A percentile compares a stretch with the other conserved stretches of the same genome.
phyloP scores from a whole-genome alignment of 345 rosid species.

The Hirschfeldia incana region DNA sequence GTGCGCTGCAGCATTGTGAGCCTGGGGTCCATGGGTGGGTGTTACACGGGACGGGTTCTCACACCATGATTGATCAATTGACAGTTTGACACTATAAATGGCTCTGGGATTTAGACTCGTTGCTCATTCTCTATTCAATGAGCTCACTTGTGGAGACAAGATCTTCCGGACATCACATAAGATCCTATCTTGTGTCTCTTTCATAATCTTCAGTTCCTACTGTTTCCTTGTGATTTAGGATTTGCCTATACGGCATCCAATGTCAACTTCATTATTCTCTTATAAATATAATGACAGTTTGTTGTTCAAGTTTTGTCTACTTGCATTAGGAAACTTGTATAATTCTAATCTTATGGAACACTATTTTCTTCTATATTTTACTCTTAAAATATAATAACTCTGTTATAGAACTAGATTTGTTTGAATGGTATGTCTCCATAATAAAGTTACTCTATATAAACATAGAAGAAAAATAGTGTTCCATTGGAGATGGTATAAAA shows the following conservation, averaged over 20 bases:
- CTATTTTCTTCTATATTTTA: too few species aligned
- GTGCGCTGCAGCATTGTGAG: too few species aligned
- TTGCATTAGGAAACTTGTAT: background rate
- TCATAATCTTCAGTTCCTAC: background rate
- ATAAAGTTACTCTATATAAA: too few species aligned
- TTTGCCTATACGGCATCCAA: slow-evolving; percentile 29
- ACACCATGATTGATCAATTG: background rate
- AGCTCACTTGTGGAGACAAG: slow-evolving; percentile 15
- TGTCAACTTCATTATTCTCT: slow-evolving; percentile 24
- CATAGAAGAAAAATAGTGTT: too few species aligned
- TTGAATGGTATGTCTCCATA: too few species aligned
- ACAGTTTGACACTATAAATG: background rate
- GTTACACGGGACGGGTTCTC: too few species aligned
- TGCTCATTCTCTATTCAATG: background rate
- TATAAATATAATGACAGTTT: background rate
- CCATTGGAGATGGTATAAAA: background rate
- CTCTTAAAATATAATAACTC: too few species aligned
- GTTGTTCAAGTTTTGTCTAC: background rate
- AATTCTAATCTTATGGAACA: background rate
- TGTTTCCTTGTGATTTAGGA: slow-evolving; percentile 23
- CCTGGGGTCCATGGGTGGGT: too few species aligned
- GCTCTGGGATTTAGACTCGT: background rate
- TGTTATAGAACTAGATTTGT: too few species aligned
- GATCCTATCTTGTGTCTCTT: slow-evolving; percentile 26
- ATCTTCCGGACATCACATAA: slow-evolving; percentile 25